A percentile compares a stretch with the other conserved stretches of the same genome.
phyloP scores from a whole-genome alignment of 2,329 filamentous ascomycete species.

The Xylariales sp. region DNA sequence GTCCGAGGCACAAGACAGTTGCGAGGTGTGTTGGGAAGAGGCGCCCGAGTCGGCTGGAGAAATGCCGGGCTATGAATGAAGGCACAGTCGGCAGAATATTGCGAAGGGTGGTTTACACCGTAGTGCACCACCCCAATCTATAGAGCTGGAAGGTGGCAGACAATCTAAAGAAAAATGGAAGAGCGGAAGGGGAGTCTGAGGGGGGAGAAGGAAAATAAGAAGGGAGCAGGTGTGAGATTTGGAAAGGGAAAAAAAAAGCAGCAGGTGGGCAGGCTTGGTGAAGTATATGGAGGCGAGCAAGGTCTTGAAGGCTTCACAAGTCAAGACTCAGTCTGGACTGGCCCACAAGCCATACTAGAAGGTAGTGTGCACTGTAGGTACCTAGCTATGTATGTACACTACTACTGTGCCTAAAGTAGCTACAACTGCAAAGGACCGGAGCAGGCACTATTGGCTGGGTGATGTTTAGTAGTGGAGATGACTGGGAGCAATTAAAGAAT shows the following conservation, averaged over 20 bases:
- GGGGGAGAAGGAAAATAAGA: conserved; percentile 41
- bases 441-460: conserved; percentile 31
- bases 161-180: conserved; percentile 44
- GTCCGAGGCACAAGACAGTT: conserved; percentile 23
- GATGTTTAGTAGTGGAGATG: conserved; percentile 25
- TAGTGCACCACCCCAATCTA: conserved; percentile 48
- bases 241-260: conserved; percentile 38
- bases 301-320: conserved; percentile 42
- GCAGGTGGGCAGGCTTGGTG: conserved; percentile 45
- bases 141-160: conserved; percentile 35
- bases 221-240: conserved; percentile 44
- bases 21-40: conserved; percentile 27
- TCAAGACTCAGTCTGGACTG: conserved; percentile 35
- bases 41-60: conserved; percentile 26
- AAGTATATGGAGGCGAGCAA: conserved; percentile 50
- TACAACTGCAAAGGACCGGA: conserved; percentile 11
- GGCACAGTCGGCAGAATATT: conserved; percentile 9
- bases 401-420: conserved; percentile 7
- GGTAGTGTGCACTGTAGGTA: conserved; percentile 39
- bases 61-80: conserved; percentile 15
- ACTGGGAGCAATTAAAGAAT: conserved; percentile 32
- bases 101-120: conserved; percentile 47
- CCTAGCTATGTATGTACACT: too few relatives aligned
- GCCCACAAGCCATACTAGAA: conserved; percentile 29
- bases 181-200: conserved; percentile 47